Evolutionary conservation across 108 stramenopile genomes (phyloP).

Genomic region (Asterionellopsis glacialis): DNA sequence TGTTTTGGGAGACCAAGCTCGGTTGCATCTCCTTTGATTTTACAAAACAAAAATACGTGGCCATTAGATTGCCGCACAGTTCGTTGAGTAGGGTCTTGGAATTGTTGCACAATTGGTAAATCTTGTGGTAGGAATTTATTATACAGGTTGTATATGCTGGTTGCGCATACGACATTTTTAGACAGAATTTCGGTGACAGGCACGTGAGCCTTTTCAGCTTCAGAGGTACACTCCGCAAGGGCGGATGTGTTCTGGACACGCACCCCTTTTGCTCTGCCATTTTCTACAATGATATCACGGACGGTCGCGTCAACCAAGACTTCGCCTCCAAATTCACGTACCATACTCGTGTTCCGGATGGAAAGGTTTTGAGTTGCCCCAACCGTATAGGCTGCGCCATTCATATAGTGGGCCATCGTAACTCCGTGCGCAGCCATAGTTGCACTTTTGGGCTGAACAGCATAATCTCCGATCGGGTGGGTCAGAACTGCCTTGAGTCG

Average conservation of each 20-base stretch:
- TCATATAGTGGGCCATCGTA: constrained; percentile 53
- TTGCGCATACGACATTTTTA: constrained; percentile 45
- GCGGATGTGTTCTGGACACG: constrained; percentile 39
- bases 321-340: constrained; percentile 43
- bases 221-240: constrained; percentile 37
- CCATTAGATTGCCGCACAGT: constrained; percentile 38
- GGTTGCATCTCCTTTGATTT: constrained; percentile 43
- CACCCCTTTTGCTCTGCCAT: constrained; percentile 46
- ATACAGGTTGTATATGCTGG: constrained; percentile 48
- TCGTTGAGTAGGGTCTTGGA: constrained; percentile 30
- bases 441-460: constrained; percentile 41
- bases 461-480: constrained; percentile 64
- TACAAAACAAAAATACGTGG: constrained; percentile 47
- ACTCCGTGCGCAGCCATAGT: constrained; percentile 57
- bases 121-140: constrained; percentile 42
- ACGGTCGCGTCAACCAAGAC: constrained; percentile 51
- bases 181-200: constrained; percentile 38
- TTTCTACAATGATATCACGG: constrained; percentile 36
- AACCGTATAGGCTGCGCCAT: constrained; percentile 42
- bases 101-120: constrained; percentile 35
- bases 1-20: constrained; percentile 37
- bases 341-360: constrained; percentile 30
- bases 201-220: constrained; percentile 11
- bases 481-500: constrained; percentile 51
- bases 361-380: constrained; percentile 53